These are phyloP conservation scores for Volvariella volvacea DNA, from an alignment of 1,284 basidiomycete genomes.

Conservation along the genomic window DNA sequence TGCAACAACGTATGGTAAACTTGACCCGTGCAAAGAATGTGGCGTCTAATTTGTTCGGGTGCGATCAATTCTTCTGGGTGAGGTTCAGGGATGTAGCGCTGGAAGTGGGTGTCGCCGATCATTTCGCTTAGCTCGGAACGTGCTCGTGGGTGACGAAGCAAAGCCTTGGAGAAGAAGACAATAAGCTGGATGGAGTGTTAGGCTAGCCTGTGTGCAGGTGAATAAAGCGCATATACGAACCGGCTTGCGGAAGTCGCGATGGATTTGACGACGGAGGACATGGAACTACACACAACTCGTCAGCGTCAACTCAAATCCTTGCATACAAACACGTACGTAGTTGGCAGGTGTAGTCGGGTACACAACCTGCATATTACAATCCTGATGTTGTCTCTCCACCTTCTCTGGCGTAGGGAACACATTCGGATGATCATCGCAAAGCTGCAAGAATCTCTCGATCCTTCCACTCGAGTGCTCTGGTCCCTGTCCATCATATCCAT, in stretches of 20 bases:
- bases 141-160: constrained; percentile 90
- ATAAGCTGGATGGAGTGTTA: constrained; percentile 50
- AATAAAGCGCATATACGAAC: constrained; percentile 30
- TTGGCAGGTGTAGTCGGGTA: constrained; percentile 96
- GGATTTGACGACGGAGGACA: constrained; percentile 90
- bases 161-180: constrained; percentile 93
- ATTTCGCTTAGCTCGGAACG: constrained; percentile 87
- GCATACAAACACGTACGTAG: constrained; percentile 50
- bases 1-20: constrained; percentile 88
- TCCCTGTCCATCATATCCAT: constrained; percentile 98
- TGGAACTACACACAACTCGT: constrained; percentile 60
- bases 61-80: constrained; percentile 66
- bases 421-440: constrained; percentile 96
- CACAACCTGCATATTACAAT: constrained; percentile 99
- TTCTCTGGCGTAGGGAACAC: constrained; percentile 86
- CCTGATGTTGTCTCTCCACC: constrained; percentile 94
- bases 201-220: neutral
- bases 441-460: constrained; percentile 94
- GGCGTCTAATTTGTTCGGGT: constrained; percentile 85
- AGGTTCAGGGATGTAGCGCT: constrained; percentile 87
- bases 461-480: constrained; percentile 98
- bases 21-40: constrained; percentile 92
- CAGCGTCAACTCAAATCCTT: neutral
- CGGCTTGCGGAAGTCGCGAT: constrained; percentile 95
- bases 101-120: constrained; percentile 84